Evolutionary conservation across 1,139 yeast genomes (phyloP).

Genomic region (Saccharomyces hybrid): DNA sequence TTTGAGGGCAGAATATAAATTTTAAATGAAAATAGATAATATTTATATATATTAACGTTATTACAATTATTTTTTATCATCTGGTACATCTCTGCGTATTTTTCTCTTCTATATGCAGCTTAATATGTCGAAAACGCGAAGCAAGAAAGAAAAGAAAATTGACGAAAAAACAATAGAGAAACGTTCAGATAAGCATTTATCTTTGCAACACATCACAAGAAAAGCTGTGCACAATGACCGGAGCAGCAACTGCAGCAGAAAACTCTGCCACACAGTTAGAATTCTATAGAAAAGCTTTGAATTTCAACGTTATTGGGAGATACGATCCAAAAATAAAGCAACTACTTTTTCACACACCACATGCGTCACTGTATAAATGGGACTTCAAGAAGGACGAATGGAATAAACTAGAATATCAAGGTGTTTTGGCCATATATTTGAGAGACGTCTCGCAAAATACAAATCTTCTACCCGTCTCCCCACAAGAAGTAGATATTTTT

Average conservation of each 20-base stretch:
- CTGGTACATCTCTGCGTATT: neutral
- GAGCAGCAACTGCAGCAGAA: neutral
- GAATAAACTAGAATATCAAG: slow-evolving; percentile 69
- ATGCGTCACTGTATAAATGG: slow-evolving; percentile 60
- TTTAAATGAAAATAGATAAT: neutral
- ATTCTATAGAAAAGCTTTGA: slow-evolving; percentile 51
- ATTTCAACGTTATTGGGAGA: slow-evolving; percentile 72
- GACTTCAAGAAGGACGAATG: slow-evolving; percentile 62
- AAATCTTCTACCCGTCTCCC: slow-evolving; percentile 13
- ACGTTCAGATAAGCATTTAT: neutral
- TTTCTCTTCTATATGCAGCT: neutral
- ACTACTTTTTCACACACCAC: slow-evolving; percentile 66
- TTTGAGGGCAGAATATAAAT: slow-evolving; percentile 12
- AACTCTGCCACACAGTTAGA: slow-evolving; percentile 28
- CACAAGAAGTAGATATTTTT: slow-evolving; percentile 6
- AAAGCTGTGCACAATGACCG: neutral
- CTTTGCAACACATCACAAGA: neutral
- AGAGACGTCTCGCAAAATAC: slow-evolving; percentile 38
- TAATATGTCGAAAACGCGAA: neutral
- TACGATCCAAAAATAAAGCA: slow-evolving; percentile 79
- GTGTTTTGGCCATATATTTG: slow-evolving; percentile 73
- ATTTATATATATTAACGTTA: neutral
- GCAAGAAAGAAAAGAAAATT: neutral
- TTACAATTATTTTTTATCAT: neutral
- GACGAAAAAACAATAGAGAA: neutral